These are phyloP conservation scores for Cladosporium sp. DNA, from an alignment of 2,329 filamentous ascomycete genomes.

Conservation along the genomic window DNA sequence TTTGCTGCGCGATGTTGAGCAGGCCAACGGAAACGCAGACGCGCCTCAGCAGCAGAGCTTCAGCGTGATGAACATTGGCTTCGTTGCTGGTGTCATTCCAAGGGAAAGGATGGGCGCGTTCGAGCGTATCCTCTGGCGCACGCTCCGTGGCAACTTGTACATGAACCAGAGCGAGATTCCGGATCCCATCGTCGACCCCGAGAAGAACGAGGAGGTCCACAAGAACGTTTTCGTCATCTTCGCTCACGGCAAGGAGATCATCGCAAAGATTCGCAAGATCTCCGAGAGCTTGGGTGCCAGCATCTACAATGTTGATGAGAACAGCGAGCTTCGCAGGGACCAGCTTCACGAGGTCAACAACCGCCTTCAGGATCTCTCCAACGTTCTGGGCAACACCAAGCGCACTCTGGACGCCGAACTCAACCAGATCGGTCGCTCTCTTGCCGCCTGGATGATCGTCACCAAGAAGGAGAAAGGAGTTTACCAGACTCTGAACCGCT, in stretches of 20 bases:
- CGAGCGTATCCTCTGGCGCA: conserved; percentile 95
- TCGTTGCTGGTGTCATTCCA: conserved; percentile 92
- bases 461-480: conserved; percentile 98
- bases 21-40: conserved; percentile 48
- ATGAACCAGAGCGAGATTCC: conserved; percentile 99
- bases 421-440: conserved; percentile 83
- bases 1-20: conserved; percentile 86
- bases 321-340: conserved; percentile 88
- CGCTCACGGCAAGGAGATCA: conserved; percentile 94
- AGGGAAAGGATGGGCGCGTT: conserved; percentile 91
- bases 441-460: conserved; percentile 96
- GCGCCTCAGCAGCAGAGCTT: conserved; percentile 48
- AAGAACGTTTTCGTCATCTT: conserved; percentile 99
- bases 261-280: conserved; percentile 98
- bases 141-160: conserved; percentile 93
- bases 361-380: conserved; percentile 82
- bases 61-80: conserved; percentile 97
- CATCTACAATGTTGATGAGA: conserved; percentile 95
- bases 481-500: conserved; percentile 90
- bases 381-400: conserved; percentile 92
- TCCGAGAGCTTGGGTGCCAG: conserved; percentile 95
- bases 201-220: conserved; percentile 83
- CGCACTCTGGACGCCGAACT: conserved; percentile 88
- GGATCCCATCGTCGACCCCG: conserved; percentile 84
- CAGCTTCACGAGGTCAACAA: conserved; percentile 98